Evolutionary conservation across 352 stramenopile species (phyloP), one percentile per base, ranked within the genome.

Genomic region (Pseudoperonospora humuli): DNA sequence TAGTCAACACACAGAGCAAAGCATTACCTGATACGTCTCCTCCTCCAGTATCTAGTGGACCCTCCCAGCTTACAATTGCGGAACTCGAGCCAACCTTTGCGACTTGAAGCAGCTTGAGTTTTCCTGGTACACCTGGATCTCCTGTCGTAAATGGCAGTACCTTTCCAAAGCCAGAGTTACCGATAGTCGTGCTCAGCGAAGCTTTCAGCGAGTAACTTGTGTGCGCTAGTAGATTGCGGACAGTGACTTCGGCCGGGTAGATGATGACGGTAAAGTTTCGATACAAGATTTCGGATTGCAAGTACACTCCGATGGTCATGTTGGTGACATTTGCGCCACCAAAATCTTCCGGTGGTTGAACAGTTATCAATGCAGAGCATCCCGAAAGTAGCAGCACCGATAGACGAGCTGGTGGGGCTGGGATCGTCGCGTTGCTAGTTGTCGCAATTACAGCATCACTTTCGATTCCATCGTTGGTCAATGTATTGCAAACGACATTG

Each of bases 31-130:
- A 50, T 6, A 82, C 51, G 2, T 2, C 14, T 6, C 69, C 69
- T 8, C 70, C 67, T 43, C 72, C 72, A 10, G 58, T 67, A 20
- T 70, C 40, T 19, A 39, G n/a, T 15, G 70, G 72, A 11, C n/a
- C 26, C 6, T 39, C 38, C 67, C 67, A 83, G 7, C 39, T 15
- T 19, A 80, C 10, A 15, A 42, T 10, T 3, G 61, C 23, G 1
- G 49, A 71, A 41, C 54, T 77, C 24, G 67, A 48, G 1, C 43
- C 41, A 11, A 57, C 9, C 19, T 71, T 18, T 14, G 26, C 8
- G 2, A 64, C 19, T 19, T 45, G 34, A n/a, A 67, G 21, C 1
- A 33, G 6, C 0, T 27, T 23, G 8, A 69, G 25, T 24, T 51
- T 45, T 0, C 47, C 47, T 11, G 64, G 64, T 34, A 20, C 17